phyloP scores from a whole-genome alignment of 441 rosid genomes.

The Pelargonium cotyledonis region DNA sequence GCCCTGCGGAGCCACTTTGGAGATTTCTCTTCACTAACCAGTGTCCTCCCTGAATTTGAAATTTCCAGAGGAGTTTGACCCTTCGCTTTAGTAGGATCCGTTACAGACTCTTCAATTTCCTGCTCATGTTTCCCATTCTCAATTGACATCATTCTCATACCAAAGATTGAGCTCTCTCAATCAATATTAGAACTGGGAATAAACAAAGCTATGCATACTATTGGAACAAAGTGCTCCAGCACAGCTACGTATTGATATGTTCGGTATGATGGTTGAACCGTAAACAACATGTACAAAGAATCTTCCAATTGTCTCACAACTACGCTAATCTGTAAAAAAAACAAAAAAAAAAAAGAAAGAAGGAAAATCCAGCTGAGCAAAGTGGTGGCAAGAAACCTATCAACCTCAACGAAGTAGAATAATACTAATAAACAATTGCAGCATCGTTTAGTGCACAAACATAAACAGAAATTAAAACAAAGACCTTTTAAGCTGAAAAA shows the following conservation, averaged over 20 bases:
- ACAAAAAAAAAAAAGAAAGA: background rate
- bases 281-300: background rate
- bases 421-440: background rate
- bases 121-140: constrained; percentile 30
- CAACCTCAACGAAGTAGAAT: too few species aligned
- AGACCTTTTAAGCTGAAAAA: background rate
- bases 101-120: constrained; percentile 38
- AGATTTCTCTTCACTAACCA: constrained; percentile 33
- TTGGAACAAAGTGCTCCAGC: background rate
- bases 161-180: constrained; percentile 16
- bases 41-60: constrained; percentile 42
- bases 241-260: constrained; percentile 2
- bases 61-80: constrained; percentile 30
- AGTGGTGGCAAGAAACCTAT: background rate
- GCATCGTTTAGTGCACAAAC: background rate
- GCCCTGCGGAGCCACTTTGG: constrained; percentile 20
- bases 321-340: background rate
- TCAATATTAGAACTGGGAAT: constrained; percentile 6
- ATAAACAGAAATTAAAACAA: background rate
- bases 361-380: background rate
- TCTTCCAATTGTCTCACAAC: background rate
- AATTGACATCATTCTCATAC: constrained; percentile 36
- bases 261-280: background rate
- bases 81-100: constrained; percentile 20
- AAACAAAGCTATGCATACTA: background rate